Percentiles rank a stretch among this genome's conserved stretches.
These are phyloP conservation scores for Phalaenopsis aphrodite DNA, from an alignment of 106 monocot species.

Conservation along the genomic window DNA sequence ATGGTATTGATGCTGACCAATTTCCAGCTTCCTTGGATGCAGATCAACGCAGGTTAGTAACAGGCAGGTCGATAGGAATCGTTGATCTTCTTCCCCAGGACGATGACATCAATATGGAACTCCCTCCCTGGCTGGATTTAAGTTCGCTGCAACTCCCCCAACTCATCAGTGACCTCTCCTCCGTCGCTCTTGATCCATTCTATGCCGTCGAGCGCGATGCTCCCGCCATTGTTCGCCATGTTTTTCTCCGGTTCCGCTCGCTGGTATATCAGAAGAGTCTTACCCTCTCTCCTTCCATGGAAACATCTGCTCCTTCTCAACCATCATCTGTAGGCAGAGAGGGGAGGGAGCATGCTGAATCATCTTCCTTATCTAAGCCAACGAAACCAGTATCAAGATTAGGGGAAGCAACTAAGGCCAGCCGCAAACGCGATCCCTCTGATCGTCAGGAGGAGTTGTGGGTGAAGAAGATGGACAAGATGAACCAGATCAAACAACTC, in stretches of 20 bases:
- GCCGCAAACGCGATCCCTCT: conserved; percentile 15
- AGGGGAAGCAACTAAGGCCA: neutral
- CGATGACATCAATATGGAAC: neutral
- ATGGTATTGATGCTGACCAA: neutral
- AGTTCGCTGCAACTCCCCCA: conserved; percentile 12
- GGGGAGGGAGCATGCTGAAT: neutral
- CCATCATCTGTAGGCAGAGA: neutral
- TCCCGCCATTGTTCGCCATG: conserved; percentile 16
- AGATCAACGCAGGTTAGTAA: neutral
- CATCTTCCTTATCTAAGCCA: neutral
- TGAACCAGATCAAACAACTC: conserved; percentile 7
- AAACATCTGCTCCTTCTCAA: neutral
- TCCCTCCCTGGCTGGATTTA: conserved; percentile 20
- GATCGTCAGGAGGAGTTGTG: conserved; percentile 15
- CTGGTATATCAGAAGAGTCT: conserved; percentile 44
- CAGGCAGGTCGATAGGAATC: neutral
- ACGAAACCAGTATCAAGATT: neutral
- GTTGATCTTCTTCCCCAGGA: neutral
- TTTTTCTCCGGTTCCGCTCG: conserved; percentile 37
- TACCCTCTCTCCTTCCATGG: neutral
- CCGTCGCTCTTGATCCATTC: conserved; percentile 53
- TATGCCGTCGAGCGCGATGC: conserved; percentile 23
- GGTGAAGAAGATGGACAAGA: conserved; percentile 12
- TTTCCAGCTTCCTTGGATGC: neutral
- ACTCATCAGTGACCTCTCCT: conserved; percentile 22